Conservation (phyloP, 2,329 filamentous ascomycete species). For the Nemania abortiva region DNA sequence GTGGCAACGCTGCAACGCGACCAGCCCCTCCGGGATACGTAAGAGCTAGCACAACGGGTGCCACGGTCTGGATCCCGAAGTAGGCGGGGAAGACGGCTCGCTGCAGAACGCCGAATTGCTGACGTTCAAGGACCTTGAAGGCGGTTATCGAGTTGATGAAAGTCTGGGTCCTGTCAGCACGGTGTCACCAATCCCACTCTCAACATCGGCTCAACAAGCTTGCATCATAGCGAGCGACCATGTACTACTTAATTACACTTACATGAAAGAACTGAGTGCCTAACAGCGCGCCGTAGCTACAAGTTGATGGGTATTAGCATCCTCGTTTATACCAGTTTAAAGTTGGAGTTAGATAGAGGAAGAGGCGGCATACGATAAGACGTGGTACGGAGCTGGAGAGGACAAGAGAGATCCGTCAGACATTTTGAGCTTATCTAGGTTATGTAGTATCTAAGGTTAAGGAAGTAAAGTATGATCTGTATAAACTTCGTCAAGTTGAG, state of each 20-base stretch:
- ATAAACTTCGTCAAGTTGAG: constrained; percentile 35
- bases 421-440: constrained; percentile 55
- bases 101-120: constrained; percentile 86
- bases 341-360: constrained; percentile 26
- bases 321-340: constrained; percentile 40
- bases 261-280: constrained; percentile 90
- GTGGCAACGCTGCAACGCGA: constrained; percentile 47
- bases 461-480: background rate
- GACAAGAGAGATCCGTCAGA: constrained; percentile 63
- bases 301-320: constrained; percentile 24
- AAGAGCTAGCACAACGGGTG: constrained; percentile 79
- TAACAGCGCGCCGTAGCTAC: constrained; percentile 86
- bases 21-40: constrained; percentile 76
- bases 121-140: constrained; percentile 80
- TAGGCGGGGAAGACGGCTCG: constrained; percentile 87
- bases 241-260: constrained; percentile 42
- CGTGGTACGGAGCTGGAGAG: constrained; percentile 79
- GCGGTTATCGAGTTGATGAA: constrained; percentile 81
- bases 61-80: constrained; percentile 83
- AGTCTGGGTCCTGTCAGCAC: constrained; percentile 61
- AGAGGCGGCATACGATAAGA: constrained; percentile 71
- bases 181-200: background rate
- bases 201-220: background rate
- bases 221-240: background rate
- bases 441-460: constrained; percentile 2